These are phyloP conservation scores for Yamadazyma akitaensis DNA, from an alignment of 805 yeast genomes.

Conservation along the genomic window DNA sequence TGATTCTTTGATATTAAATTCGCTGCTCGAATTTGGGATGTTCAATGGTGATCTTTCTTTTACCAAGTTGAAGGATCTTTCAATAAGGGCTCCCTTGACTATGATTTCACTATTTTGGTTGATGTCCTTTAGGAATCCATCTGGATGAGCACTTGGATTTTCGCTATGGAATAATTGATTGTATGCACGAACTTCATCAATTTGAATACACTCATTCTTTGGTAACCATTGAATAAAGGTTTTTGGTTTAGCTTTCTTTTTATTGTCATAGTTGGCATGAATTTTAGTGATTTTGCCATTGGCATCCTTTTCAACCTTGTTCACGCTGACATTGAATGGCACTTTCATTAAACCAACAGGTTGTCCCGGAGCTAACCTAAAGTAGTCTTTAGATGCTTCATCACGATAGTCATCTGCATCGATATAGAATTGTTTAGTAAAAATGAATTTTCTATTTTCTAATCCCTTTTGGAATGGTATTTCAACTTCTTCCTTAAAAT, in stretches of 20 bases:
- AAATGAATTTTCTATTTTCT: slow-evolving; percentile 66
- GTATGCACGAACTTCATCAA: slow-evolving; percentile 81
- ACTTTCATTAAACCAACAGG: slow-evolving; percentile 93
- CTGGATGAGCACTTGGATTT: slow-evolving; percentile 85
- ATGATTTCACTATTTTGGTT: slow-evolving; percentile 76
- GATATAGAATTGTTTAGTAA: slow-evolving; percentile 75
- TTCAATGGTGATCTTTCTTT: slow-evolving; percentile 73
- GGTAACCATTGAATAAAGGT: slow-evolving; percentile 98
- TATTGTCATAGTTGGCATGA: slow-evolving; percentile 77
- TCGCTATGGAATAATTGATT: slow-evolving; percentile 86
- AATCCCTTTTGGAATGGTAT: slow-evolving; percentile 90
- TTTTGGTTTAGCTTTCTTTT: slow-evolving; percentile 75
- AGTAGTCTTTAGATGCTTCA: slow-evolving; percentile 67
- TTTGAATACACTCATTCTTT: slow-evolving; percentile 49
- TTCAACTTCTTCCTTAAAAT: slow-evolving; percentile 62
- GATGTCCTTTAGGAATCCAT: slow-evolving; percentile 82
- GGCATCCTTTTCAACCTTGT: slow-evolving; percentile 43
- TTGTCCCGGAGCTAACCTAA: slow-evolving; percentile 91
- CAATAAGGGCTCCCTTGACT: slow-evolving; percentile 64
- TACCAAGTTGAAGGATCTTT: slow-evolving; percentile 68
- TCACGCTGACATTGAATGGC: slow-evolving; percentile 73
- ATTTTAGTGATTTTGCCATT: slow-evolving; percentile 65
- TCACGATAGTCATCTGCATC: slow-evolving; percentile 83
- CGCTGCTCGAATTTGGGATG: slow-evolving; percentile 52
- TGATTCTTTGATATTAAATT: slow-evolving; percentile 71